Conservation (phyloP, 1,139 yeast species). For the Casaregolazyma suthepensis region DNA sequence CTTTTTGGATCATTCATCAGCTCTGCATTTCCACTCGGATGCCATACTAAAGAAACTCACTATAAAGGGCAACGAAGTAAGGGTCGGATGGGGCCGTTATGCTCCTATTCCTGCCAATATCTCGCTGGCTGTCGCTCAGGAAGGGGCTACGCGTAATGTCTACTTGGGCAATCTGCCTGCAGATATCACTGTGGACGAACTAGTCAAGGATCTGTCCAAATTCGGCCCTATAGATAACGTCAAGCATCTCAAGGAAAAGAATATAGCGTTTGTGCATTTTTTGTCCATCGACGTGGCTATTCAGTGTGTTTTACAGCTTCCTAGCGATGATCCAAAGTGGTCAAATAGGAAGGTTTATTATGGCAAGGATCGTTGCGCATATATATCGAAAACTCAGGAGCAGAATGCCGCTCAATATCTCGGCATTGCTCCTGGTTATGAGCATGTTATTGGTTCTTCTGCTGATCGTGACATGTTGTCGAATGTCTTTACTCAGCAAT, state of each 20-base stretch:
- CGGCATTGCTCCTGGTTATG: slow-evolving; percentile 87
- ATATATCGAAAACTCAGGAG: slow-evolving; percentile 88
- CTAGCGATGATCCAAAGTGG: slow-evolving; percentile 50
- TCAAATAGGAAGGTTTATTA: slow-evolving; percentile 63
- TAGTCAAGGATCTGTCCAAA: slow-evolving; percentile 58
- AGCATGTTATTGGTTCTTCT: slow-evolving; percentile 63
- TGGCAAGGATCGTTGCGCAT: slow-evolving; percentile 83
- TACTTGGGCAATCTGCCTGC: slow-evolving; percentile 69
- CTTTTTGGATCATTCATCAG: slow-evolving; percentile 41
- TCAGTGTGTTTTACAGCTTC: slow-evolving; percentile 65
- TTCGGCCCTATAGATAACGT: slow-evolving; percentile 82
- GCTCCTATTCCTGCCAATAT: slow-evolving; percentile 64
- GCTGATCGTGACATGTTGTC: slow-evolving; percentile 63
- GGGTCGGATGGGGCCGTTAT: slow-evolving; percentile 65
- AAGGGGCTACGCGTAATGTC: slow-evolving; percentile 89
- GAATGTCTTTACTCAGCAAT: slow-evolving; percentile 52
- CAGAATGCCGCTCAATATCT: slow-evolving; percentile 95
- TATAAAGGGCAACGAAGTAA: slow-evolving; percentile 42
- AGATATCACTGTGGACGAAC: slow-evolving; percentile 52
- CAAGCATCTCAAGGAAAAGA: slow-evolving; percentile 66
- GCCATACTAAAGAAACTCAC: slow-evolving; percentile 39
- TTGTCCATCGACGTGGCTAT: slow-evolving; percentile 77
- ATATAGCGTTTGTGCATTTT: slow-evolving; percentile 74
- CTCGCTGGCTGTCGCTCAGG: slow-evolving; percentile 66
- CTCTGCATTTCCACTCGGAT: slow-evolving; percentile 49